Base-by-base conservation (phyloP, 345 rosid species). In the Hypericum androsaemum region DNA sequence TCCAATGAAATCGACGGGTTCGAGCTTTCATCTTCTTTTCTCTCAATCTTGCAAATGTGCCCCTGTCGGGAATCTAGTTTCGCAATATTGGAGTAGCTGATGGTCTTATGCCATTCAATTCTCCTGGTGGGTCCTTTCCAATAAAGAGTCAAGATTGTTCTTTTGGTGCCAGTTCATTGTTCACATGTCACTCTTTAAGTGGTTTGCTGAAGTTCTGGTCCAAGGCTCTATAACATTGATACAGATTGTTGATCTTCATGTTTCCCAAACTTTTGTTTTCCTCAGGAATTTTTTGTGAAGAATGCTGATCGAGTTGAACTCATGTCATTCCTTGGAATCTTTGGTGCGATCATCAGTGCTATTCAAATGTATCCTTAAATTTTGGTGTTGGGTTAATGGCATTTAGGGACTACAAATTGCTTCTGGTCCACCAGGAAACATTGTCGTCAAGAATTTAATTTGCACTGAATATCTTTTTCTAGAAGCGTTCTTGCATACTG, bases 291-390 rank as follows among this genome's bases (percentile, higher is more conserved):
- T 50, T 63, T 88, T 53, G 96, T 92, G 64, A 83, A 83, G 76
- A 92, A 73, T 70, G 86, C 90, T 41, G 71, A 82, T 64, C 75
- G 76, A 67, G 61, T 81, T 68, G 98, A 92, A 65, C 83, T 88
- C 54, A 77, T 92, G 83, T 53, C 88, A 12, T 74, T 88, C 59
- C 59, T 92, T 45, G 98, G 95, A 36, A 51, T 92, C 50, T 87
- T 79, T 43, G 95, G 95, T 54, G 90, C 94, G 52, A 70, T 83
- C 50, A 58, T 83, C 61, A 78, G 85, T 70, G 95, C 85, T 41
- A 66, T 88, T 59, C 98, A 88, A 71, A 82, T 88, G 96, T 88
- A 92, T 92, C 94, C 94, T 84, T 57, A 43, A 14, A 47, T 60
- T 41, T 12, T 39, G 9, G 50, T 16, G 41, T 28, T 39, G 11